Evolutionary conservation across 139 green algal species (phyloP).

Genomic region (Coelastrella sp.): DNA sequence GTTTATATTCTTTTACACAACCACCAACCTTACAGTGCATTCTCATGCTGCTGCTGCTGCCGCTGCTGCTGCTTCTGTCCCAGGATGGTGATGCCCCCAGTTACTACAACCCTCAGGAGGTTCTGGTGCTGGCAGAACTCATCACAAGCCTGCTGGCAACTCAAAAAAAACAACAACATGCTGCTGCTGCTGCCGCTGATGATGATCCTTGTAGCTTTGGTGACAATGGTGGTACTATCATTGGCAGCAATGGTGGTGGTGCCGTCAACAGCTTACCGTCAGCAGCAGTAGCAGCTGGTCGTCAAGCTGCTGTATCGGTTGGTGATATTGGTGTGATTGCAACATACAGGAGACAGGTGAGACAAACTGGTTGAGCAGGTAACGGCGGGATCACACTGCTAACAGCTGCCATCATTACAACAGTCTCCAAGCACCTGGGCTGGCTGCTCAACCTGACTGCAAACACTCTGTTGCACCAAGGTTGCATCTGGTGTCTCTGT

Average conservation of each 20-base stretch:
- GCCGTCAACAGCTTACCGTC: neutral
- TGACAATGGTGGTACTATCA: neutral
- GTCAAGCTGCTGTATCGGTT: slow-evolving; percentile 42
- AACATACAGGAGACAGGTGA: slow-evolving; percentile 79
- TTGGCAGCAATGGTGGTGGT: slow-evolving; percentile 47
- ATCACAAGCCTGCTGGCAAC: neutral
- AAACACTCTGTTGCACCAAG: too few species aligned
- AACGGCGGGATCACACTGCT: slow-evolving; percentile 4
- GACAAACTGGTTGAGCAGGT: neutral
- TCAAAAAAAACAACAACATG: too few species aligned
- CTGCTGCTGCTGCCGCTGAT: too few species aligned
- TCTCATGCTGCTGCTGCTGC: neutral
- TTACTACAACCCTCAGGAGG: slow-evolving; percentile 81
- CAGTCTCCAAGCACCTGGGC: too few species aligned
- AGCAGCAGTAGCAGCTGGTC: neutral
- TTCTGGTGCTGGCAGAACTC: neutral
- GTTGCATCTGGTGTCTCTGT: too few species aligned
- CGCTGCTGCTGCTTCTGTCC: neutral
- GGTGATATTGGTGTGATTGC: slow-evolving; percentile 77
- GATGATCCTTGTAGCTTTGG: too few species aligned
- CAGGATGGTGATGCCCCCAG: slow-evolving; percentile 34
- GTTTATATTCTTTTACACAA: too few species aligned
- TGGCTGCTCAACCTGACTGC: too few species aligned
- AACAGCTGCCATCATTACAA: neutral
- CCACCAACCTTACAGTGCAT: too few species aligned